These are phyloP conservation scores for Chalciporus sp. DNA, from an alignment of 1,284 basidiomycete genomes.

Conservation along the genomic window DNA sequence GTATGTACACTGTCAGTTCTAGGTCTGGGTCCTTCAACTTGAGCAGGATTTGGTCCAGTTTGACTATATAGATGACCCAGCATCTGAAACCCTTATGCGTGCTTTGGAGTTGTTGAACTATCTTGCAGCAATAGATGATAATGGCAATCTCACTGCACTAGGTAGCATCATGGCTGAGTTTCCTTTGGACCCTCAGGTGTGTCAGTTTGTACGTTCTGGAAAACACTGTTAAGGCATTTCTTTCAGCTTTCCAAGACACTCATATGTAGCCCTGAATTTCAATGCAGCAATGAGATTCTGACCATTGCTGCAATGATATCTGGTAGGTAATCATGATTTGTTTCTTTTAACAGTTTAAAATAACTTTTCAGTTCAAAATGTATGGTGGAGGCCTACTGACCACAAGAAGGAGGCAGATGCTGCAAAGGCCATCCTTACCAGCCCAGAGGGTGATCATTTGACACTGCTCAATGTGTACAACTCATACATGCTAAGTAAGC, in stretches of 20 bases:
- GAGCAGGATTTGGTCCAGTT: constrained; percentile 84
- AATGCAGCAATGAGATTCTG: constrained; percentile 94
- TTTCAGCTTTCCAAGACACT: constrained; percentile 88
- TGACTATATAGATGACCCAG: constrained; percentile 96
- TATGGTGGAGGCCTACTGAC: constrained; percentile 91
- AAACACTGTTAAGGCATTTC: not conserved
- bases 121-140: constrained; percentile 91
- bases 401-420: constrained; percentile 89
- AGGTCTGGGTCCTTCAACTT: constrained; percentile 3
- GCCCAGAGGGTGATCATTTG: constrained; percentile 95
- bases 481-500: constrained; percentile 82
- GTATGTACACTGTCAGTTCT: constrained; percentile 4
- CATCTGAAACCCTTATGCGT: constrained; percentile 97
- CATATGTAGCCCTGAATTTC: constrained; percentile 92
- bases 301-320: constrained; percentile 97
- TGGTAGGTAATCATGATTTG: constrained; percentile 46
- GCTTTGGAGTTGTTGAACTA: constrained; percentile 95
- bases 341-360: constrained; percentile 5
- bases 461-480: constrained; percentile 97
- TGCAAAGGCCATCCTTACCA: constrained; percentile 86
- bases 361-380: constrained; percentile 74
- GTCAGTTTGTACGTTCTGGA: constrained; percentile 1
- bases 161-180: constrained; percentile 98
- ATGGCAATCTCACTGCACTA: constrained; percentile 87
- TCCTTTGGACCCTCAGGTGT: constrained; percentile 92